Conservation (phyloP, 2,329 filamentous ascomycete species). For the Amauroascus verrucosus region DNA sequence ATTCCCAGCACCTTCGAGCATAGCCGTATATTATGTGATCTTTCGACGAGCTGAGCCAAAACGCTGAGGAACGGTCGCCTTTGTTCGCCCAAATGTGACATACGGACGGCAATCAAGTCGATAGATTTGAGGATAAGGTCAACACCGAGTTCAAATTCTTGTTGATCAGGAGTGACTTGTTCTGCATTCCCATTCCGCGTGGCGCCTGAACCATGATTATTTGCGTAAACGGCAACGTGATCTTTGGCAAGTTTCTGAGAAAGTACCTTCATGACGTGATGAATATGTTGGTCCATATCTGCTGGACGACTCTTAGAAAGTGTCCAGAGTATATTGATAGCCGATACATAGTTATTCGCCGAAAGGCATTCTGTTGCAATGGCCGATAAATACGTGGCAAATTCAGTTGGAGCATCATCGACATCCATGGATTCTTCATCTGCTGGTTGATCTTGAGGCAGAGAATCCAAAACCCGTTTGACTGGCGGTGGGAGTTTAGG, state of each 20-base stretch:
- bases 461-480: conserved; percentile 73
- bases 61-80: conserved; percentile 90
- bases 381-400: conserved; percentile 72
- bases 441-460: conserved; percentile 67
- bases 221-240: conserved; percentile 66
- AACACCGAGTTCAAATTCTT: conserved; percentile 81
- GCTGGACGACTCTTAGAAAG: conserved; percentile 73
- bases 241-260: conserved; percentile 87
- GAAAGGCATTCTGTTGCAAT: conserved; percentile 81
- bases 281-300: conserved; percentile 81
- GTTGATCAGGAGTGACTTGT: conserved; percentile 44
- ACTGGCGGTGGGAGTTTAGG: conserved; percentile 65
- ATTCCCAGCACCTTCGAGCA: conserved; percentile 89
- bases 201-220: conserved; percentile 36
- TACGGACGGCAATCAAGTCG: conserved; percentile 80
- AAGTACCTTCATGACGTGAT: conserved; percentile 81
- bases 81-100: conserved; percentile 86
- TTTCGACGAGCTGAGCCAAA: conserved; percentile 86
- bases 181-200: conserved; percentile 10
- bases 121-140: conserved; percentile 90
- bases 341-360: conserved; percentile 69
- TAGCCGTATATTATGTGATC: conserved; percentile 74
- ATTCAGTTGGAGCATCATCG: conserved; percentile 68
- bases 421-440: conserved; percentile 77
- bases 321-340: conserved; percentile 89